Percentiles rank a stretch among this genome's conserved stretches.
Evolutionary conservation across 2,329 filamentous ascomycete genomes (phyloP).

Genomic region (Epichloe hybrida): DNA sequence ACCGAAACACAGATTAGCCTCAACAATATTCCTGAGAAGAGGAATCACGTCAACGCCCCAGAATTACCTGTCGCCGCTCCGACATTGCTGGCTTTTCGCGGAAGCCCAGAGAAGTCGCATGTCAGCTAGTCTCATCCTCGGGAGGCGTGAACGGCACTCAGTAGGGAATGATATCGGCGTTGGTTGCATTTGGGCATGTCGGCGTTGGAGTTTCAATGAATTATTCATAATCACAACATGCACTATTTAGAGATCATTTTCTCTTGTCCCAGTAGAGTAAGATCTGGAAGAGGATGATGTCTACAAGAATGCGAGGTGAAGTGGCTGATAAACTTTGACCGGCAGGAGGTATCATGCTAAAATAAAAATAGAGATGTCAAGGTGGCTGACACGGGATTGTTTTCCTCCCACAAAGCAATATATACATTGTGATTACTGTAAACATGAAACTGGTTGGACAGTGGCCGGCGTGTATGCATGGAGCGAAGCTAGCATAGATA

Average conservation of each 20-base stretch:
- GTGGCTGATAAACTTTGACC: too few relatives aligned
- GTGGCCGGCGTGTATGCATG: neutral
- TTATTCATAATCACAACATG: neutral
- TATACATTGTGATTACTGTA: neutral
- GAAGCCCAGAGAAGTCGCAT: constrained; percentile 45
- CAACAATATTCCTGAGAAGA: constrained; percentile 7
- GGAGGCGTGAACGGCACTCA: constrained; percentile 19
- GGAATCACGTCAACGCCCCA: constrained; percentile 2
- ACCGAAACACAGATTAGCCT: constrained; percentile 1
- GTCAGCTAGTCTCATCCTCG: constrained; percentile 16
- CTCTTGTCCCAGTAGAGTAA: neutral
- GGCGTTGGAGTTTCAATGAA: constrained; percentile 5
- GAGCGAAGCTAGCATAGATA: neutral
- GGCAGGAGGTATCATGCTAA: neutral
- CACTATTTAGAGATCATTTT: neutral
- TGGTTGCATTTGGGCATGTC: constrained; percentile 2
- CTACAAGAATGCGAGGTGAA: neutral
- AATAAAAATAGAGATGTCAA: neutral
- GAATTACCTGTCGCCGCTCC: constrained; percentile 22
- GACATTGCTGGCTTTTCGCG: constrained; percentile 43
- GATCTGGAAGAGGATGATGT: neutral
- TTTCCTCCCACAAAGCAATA: neutral
- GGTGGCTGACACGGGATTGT: neutral
- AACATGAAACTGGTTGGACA: neutral
- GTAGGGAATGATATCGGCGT: constrained; percentile 10